Evolutionary conservation across 768 basidiomycete genomes (phyloP), one percentile per base, ranked within the genome.

Genomic region (Cystobasidium onofrii): DNA sequence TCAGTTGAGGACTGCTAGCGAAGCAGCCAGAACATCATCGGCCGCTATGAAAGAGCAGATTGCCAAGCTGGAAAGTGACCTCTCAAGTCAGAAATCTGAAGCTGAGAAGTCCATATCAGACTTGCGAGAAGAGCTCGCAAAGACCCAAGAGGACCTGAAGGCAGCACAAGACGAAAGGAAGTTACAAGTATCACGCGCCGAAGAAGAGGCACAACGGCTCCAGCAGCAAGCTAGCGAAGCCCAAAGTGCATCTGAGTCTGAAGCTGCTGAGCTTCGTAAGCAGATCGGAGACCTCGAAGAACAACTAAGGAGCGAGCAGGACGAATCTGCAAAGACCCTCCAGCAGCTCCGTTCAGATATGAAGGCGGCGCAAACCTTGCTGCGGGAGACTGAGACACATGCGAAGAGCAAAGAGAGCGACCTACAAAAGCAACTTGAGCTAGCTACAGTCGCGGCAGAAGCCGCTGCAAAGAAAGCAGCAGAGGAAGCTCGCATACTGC

Each of bases 141-240:
- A 57, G 67, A 6, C 3, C 18, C 10, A 70, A 34, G 52, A 52
- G 1, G 17, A 25, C 25, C 29, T n/a, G 52, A 34, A 33, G 36
- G 33, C 23, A 10, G 63, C 63, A 39, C 27, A 10, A 36, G 63
- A 64, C 33, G 25, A 60, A 60, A 27, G 12, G 4, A 12, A 34
- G 33, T 17, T 20, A 4, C 29, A 60, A 13, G 13, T 29, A 29
- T 60, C 27, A 13, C 29, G 31, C 12, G 12, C 27, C 31, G 36
- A n/a, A 25, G 39, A 4, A 13, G 65, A 44, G 50, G 20, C 50
- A 27, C 25, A 54, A 41, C 25, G 31, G 52, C 50, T 55, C 41
- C 67, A 57, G 36, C 27, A 57, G 67, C 43, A 57, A 55, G 67
- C 34, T 64, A 15, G 2, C 20, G 36, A 25, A 1, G 63, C 63